Evolutionary conservation across 805 yeast species (phyloP).

Genomic region (Ogataea trehalophila): DNA sequence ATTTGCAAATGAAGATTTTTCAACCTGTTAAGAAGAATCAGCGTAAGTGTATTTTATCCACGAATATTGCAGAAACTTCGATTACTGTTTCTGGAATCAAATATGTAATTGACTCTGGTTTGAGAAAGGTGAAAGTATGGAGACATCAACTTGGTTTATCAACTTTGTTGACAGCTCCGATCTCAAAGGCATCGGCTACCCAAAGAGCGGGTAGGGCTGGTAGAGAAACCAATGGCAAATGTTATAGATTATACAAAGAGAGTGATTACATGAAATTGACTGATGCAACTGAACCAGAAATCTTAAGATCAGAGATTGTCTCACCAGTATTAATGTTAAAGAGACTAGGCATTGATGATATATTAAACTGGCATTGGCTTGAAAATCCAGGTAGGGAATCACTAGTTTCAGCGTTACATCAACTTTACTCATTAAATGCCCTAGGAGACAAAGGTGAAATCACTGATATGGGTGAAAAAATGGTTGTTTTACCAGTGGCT

Average conservation of each 20-base stretch:
- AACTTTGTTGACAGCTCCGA: constrained; percentile 86
- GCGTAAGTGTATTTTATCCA: constrained; percentile 84
- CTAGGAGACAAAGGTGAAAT: constrained; percentile 70
- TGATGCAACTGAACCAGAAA: constrained; percentile 88
- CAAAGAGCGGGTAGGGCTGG: constrained; percentile 99
- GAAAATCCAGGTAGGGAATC: constrained; percentile 84
- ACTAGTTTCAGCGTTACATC: constrained; percentile 68
- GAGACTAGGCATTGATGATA: constrained; percentile 75
- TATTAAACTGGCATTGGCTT: constrained; percentile 86
- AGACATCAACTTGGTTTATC: constrained; percentile 88
- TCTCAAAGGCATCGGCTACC: constrained; percentile 89
- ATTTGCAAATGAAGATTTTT: constrained; percentile 78
- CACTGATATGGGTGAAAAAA: constrained; percentile 73
- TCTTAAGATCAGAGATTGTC: constrained; percentile 77
- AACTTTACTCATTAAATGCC: constrained; percentile 76
- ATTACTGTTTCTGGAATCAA: constrained; percentile 92
- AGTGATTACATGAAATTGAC: constrained; percentile 57
- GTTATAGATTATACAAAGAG: constrained; percentile 80
- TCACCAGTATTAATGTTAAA: constrained; percentile 82
- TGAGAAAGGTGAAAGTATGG: constrained; percentile 93
- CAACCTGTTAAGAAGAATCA: constrained; percentile 54
- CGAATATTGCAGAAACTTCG: constrained; percentile 97
- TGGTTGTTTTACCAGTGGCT: constrained; percentile 88
- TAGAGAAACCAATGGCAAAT: constrained; percentile 90
- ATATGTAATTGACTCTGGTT: constrained; percentile 89